A percentile compares a stretch with the other conserved stretches of the same genome.
These are phyloP conservation scores for Bipolaris sorokiniana DNA, from an alignment of 2,329 filamentous ascomycete genomes.

Conservation along the genomic window DNA sequence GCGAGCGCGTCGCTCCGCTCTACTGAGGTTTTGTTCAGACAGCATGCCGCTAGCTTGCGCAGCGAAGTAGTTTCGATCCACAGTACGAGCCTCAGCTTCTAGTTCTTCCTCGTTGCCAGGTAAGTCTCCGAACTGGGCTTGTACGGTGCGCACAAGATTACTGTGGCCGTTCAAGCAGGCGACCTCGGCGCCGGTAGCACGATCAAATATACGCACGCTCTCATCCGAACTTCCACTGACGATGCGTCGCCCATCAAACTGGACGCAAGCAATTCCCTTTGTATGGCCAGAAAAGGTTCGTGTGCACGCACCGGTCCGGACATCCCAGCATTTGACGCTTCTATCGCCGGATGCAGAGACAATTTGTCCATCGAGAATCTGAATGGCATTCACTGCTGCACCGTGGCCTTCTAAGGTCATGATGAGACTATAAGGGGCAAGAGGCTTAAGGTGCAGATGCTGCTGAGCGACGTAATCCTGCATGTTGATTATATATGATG, in stretches of 20 bases:
- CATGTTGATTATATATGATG: conserved; percentile 62
- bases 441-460: conserved; percentile 57
- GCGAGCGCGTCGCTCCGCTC: conserved; percentile 46
- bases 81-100: conserved; percentile 70
- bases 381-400: conserved; percentile 94
- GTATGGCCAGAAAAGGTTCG: conserved; percentile 84
- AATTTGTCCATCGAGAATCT: conserved; percentile 83
- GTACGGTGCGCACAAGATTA: conserved; percentile 89
- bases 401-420: conserved; percentile 81
- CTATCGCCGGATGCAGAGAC: conserved; percentile 95
- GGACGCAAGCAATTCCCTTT: conserved; percentile 97
- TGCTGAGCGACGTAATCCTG: conserved; percentile 44
- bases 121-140: conserved; percentile 90
- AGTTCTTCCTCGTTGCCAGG: conserved; percentile 80
- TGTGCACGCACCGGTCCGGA: conserved; percentile 75
- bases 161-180: conserved; percentile 82
- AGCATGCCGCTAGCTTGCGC: conserved; percentile 57
- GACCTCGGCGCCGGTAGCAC: conserved; percentile 82
- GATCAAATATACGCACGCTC: conserved; percentile 94
- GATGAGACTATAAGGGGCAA: conserved; percentile 76
- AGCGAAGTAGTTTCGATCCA: conserved; percentile 75
- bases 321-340: conserved; percentile 93
- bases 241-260: conserved; percentile 91
- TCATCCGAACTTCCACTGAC: conserved; percentile 97
- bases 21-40: conserved; percentile 37